Evolutionary conservation across 805 yeast genomes (phyloP).

Genomic region (Kuraishia hungarica): DNA sequence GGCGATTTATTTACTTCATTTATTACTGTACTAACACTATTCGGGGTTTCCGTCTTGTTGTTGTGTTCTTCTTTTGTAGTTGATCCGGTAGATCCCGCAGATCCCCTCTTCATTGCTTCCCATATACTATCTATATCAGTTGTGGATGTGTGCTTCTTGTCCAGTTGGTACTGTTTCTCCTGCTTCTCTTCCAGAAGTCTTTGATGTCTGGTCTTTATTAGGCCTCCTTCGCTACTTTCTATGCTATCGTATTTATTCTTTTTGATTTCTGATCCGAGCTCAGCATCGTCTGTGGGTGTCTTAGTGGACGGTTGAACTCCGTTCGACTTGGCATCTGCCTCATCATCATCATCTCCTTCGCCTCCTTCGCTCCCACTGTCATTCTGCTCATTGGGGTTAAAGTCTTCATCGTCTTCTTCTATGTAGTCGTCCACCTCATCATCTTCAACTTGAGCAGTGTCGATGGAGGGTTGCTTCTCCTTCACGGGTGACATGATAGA

Average conservation of each 20-base stretch:
- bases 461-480: too few relatives aligned
- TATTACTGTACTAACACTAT: too few relatives aligned
- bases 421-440: constrained; percentile 34
- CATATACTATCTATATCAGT: constrained; percentile 46
- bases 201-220: constrained; percentile 64
- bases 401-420: constrained; percentile 54
- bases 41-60: too few relatives aligned
- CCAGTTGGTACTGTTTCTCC: constrained; percentile 12
- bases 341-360: constrained; percentile 15
- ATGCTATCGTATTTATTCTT: constrained; percentile 39
- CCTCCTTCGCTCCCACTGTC: constrained; percentile 7
- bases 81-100: constrained; percentile 5
- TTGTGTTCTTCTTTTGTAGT: too few relatives aligned
- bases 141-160: constrained; percentile 13
- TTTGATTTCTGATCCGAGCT: constrained; percentile 13
- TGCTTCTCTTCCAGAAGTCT: constrained; percentile 31
- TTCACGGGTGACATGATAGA: too few relatives aligned
- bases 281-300: constrained; percentile 23
- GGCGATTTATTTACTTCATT: not conserved
- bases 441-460: too few relatives aligned
- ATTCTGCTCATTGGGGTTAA: constrained; percentile 26
- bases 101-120: constrained; percentile 37
- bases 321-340: constrained; percentile 8
- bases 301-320: constrained; percentile 18
- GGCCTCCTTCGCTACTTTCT: constrained; percentile 51